Base-by-base conservation (phyloP, 352 stramenopile genomes). In the Pythium phragmitis region DNA sequence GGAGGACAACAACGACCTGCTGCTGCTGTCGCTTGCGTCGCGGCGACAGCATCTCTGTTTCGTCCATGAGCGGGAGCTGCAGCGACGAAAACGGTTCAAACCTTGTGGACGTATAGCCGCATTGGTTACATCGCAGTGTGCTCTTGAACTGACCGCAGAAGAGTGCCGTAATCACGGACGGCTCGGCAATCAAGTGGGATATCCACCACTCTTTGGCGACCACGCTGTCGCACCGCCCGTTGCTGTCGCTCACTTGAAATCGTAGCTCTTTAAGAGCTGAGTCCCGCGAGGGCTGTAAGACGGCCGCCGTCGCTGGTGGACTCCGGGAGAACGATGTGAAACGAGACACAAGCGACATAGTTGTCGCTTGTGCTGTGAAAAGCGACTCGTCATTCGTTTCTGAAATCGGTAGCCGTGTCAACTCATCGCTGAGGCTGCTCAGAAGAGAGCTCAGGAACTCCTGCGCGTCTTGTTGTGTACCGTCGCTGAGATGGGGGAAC, bases 61-160 rank as follows among this genome's bases (percentile, higher is more conserved):
- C 65, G 34, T 67, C 58, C 8, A 62, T 56, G n/a, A 92, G 64
- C 12, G 82, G 83, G 17, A 92, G 61, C 46, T 89, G 76, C 7
- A 94, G 61, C 12, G 81, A 88, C n/a, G 81, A 92, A 60, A 96
- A 98, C 3, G 88, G 80, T 33, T 97, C 92, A 59, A 96, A 98
- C 4, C 87, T 79, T 13, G 82, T 73, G 5, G 78, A 93, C 11
- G 70, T 80, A 48, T 97, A 91, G 7, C 81, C 85, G 74, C 97
- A 99, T 1, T 57, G 69, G 28, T 77, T 72, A 64, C 97, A 99
- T 16, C 76, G 90, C 13, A 98, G 68, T 14, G 93, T 75, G 64
- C 87, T 97, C 72, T 98, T 98, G 75, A 98, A 99, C 74, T 99
- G 97, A 0, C 97, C 97, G 14, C 82, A 95, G 64, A 99, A 99